Evolutionary conservation across 1,139 yeast genomes (phyloP), one percentile per base, ranked within the genome.

Genomic region (Debaryomyces fabryi): DNA sequence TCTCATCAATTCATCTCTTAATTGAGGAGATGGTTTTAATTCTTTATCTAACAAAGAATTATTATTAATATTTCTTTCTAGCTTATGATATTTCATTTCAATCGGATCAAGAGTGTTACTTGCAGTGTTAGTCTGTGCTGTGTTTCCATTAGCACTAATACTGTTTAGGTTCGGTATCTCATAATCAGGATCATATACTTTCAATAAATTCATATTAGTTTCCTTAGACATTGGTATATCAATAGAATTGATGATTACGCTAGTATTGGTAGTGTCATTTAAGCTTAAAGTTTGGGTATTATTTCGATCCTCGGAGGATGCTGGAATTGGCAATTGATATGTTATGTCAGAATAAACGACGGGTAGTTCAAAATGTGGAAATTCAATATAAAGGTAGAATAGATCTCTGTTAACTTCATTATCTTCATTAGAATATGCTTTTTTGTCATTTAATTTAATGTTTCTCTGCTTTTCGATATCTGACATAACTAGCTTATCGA

Each of bases 21-120:
- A 75, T 58, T 85, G 87, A 1, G 97, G 88, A 16, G 95, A 86
- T 0, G 99, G 99, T 59, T 92, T 91, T 46, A 89, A 73, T 51
- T 91, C 97, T 57, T 83, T 85, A 63, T 92, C 98, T 32, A 89
- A 67, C 25, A 88, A 79, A 1, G 91, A 81, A 49, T 86, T 82
- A 57, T 88, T 86, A 60, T 88, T 89, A 45, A 88, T 82, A 48
- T 73, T 73, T 65, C 98, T 85, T 55, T 91, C 96, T 44, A 93
- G 68, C 52, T 86, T 83, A 55, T 96, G 83, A 62, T 87, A 90
- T 63, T 93, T 95, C 52, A 84, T 79, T 62, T 93, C 99, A 16
- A 93, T 85, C 0, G 97, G 97, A 58, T 91, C 96, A 40, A 70
- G 58, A 45, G 65, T 61, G 38, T 68, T 54, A 50, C 55, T 61